Conservation (phyloP, 2,329 filamentous ascomycete species). For the Colletotrichum sp. region DNA sequence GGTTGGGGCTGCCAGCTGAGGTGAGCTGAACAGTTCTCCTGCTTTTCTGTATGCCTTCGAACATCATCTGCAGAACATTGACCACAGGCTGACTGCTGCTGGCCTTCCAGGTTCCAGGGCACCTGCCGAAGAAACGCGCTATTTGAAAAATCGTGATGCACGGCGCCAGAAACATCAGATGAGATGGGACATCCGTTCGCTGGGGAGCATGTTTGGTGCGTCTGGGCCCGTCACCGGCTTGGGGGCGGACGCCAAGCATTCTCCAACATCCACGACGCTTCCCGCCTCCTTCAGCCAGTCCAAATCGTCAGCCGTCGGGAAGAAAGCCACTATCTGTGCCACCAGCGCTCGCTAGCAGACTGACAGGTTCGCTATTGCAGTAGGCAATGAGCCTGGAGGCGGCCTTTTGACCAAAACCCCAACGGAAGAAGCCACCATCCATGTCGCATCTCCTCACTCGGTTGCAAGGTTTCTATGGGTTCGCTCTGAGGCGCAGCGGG, state of each 20-base stretch:
- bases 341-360: neutral
- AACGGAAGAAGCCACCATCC: neutral
- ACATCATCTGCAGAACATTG: neutral
- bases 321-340: neutral
- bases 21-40: neutral
- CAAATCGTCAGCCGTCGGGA: neutral
- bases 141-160: neutral
- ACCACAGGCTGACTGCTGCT: neutral
- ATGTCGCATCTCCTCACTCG: neutral
- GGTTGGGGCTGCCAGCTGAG: neutral
- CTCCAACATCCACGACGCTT: neutral
- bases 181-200: neutral
- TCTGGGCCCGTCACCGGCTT: neutral
- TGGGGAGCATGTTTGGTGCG: neutral
- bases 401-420: neutral
- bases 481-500: slow-evolving; percentile 2
- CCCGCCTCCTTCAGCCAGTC: neutral
- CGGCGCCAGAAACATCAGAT: neutral
- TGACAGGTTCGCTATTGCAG: neutral
- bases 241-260: neutral
- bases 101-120: neutral
- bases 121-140: neutral
- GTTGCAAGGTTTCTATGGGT: neutral
- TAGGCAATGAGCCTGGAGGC: neutral
- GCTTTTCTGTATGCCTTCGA: neutral